Base-by-base conservation (phyloP, 805 yeast genomes). In the Candida coquimbonensis region DNA sequence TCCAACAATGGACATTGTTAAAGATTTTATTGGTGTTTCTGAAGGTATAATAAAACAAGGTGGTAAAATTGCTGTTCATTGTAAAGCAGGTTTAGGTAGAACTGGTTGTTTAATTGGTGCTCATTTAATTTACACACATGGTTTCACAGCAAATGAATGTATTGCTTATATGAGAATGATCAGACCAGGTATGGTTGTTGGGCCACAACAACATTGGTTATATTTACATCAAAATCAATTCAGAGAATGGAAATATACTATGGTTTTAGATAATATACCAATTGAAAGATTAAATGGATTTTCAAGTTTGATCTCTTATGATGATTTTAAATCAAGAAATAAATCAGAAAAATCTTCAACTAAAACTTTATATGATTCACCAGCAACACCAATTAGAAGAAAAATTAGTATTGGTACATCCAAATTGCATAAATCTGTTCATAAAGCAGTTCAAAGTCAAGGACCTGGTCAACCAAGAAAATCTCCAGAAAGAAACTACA, bases 171-270 rank as follows among this genome's bases (percentile, higher is more conserved):
- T 93, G 91, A 77, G 99, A 63, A 86, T 93, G 78, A 75, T 93
- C 51, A 78, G 99, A 54, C 99, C 99, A 0, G 99, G 99, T 37
- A 93, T 93, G 99, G 97, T 93, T n/a, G 99, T 93, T 29, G 99
- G 99, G 0, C 99, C 99, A 2, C 99, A 93, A 65, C 99, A 93
- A 63, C 99, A 93, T 68, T 93, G 99, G 99, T 73, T 93, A 48
- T 93, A 93, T 61, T 74, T 93, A 52, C 96, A 93, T 63, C 99
- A 93, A 65, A 83, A 88, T 64, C 96, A 90, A 55, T 93, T 93
- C 65, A 76, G 97, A 58, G 96, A 89, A 58, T 93, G 99, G 98
- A 78, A 88, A 63, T 87, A 82, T 56, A 88, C 96, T 11, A 89
- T 86, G 95, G 81, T 81, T 17, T 61, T 89, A 32, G 88, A 88